Evolutionary conservation across 208 protist genomes (phyloP).

Genomic region (Herpetomonas samuelpessoai): DNA sequence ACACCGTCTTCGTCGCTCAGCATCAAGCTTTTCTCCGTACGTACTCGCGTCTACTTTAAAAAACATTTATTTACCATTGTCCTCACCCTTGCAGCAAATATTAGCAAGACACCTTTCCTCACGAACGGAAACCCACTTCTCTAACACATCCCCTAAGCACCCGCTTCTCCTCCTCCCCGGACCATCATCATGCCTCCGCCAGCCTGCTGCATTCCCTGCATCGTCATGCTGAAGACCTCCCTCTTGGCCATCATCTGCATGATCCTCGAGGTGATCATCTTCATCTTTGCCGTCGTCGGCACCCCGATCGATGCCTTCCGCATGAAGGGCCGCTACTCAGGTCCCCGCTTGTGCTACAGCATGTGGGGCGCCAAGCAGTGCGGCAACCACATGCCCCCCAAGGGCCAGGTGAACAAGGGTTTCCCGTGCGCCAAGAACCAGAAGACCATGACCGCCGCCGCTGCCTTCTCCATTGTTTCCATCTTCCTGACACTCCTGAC

Average conservation of each 20-base stretch:
- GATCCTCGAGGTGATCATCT: conserved; percentile 24
- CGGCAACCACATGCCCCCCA: conserved; percentile 11
- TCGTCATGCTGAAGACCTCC: not conserved
- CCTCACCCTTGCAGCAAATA: not conserved
- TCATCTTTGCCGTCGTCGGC: conserved; percentile 32
- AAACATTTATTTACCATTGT: too few species aligned
- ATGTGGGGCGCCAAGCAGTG: conserved; percentile 37
- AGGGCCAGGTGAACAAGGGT: conserved; percentile 17
- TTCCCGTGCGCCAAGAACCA: conserved; percentile 13
- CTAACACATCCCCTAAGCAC: not conserved
- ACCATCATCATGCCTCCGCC: too few species aligned
- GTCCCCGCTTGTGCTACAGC: conserved; percentile 20
- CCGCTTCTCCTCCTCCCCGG: not conserved
- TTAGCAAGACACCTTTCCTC: too few species aligned
- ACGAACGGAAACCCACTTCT: too few species aligned
- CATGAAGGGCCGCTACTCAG: not conserved
- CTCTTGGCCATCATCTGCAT: conserved; percentile 16
- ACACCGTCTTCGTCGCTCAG: too few species aligned
- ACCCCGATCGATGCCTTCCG: conserved; percentile 34
- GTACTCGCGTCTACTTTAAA: too few species aligned
- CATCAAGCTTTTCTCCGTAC: too few species aligned
- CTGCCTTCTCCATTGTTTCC: conserved; percentile 38
- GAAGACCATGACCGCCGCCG: conserved; percentile 23
- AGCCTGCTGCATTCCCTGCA: too few species aligned
- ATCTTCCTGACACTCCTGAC: conserved; percentile 30